Evolutionary conservation across 2,329 filamentous ascomycete genomes (phyloP).

Genomic region (Ilyonectria sp.): DNA sequence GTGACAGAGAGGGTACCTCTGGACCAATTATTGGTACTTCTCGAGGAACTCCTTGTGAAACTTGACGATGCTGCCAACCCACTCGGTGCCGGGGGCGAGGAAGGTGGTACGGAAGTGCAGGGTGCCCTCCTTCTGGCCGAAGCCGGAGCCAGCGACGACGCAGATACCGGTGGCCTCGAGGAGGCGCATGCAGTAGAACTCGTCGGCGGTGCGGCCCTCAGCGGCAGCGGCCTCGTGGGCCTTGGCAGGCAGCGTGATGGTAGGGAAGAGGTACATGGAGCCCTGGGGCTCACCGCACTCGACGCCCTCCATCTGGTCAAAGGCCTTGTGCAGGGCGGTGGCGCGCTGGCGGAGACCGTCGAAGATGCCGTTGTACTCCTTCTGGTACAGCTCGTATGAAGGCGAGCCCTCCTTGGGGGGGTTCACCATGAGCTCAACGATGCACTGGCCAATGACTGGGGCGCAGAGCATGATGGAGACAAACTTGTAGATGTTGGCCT

Average conservation of each 20-base stretch:
- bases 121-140: slow-evolving; percentile 92
- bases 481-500: slow-evolving; percentile 98
- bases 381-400: slow-evolving; percentile 85
- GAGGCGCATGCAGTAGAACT: slow-evolving; percentile 93
- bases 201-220: slow-evolving; percentile 84
- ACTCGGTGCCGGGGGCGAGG: slow-evolving; percentile 94
- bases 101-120: slow-evolving; percentile 98
- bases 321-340: slow-evolving; percentile 88
- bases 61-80: slow-evolving; percentile 87
- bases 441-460: slow-evolving; percentile 94
- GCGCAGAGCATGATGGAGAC: slow-evolving; percentile 97
- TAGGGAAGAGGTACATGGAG: slow-evolving; percentile 99
- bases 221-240: slow-evolving; percentile 82
- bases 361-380: slow-evolving; percentile 89
- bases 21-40: slow-evolving; percentile 72
- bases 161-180: slow-evolving; percentile 96
- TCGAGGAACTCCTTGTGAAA: slow-evolving; percentile 95
- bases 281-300: slow-evolving; percentile 92
- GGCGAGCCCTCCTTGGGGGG: slow-evolving; percentile 88
- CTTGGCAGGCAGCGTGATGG: slow-evolving; percentile 84
- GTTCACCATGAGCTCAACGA: slow-evolving; percentile 98
- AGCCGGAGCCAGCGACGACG: slow-evolving; percentile 91
- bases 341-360: slow-evolving; percentile 85
- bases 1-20: background rate
- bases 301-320: slow-evolving; percentile 95